Percentiles rank a stretch among this genome's conserved stretches.
phyloP scores from a whole-genome alignment of 2,329 filamentous ascomycete species.

The Zymoseptoria passerinii region DNA sequence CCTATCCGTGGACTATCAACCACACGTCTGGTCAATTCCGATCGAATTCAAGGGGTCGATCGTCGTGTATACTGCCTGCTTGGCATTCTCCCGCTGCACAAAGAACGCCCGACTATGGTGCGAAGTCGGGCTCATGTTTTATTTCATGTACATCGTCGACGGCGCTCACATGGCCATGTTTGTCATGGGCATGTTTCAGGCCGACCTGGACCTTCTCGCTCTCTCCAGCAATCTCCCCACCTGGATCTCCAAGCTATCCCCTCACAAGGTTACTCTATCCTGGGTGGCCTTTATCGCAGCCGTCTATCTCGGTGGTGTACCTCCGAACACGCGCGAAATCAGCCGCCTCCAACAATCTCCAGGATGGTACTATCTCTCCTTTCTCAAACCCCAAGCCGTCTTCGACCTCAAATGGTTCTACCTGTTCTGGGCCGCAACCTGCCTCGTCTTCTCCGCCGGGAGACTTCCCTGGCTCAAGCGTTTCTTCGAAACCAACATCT shows the following conservation, averaged over 20 bases:
- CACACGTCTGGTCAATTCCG: slow-evolving; percentile 57
- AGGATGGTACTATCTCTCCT: slow-evolving; percentile 54
- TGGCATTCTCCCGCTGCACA: slow-evolving; percentile 51
- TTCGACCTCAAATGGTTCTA: slow-evolving; percentile 29
- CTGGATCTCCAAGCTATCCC: slow-evolving; percentile 40
- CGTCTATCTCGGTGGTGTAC: slow-evolving; percentile 54
- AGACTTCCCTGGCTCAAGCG: slow-evolving; percentile 50
- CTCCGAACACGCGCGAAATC: slow-evolving; percentile 45
- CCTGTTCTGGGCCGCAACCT: slow-evolving; percentile 41
- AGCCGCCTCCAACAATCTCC: slow-evolving; percentile 45
- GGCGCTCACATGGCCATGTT: slow-evolving; percentile 56
- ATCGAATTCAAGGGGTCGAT: slow-evolving; percentile 58
- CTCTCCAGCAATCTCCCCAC: slow-evolving; percentile 43
- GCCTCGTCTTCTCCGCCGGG: slow-evolving; percentile 49
- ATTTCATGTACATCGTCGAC: slow-evolving; percentile 61
- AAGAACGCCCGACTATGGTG: slow-evolving; percentile 48
- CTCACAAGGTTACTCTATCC: slow-evolving; percentile 45
- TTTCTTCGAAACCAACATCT: slow-evolving; percentile 52
- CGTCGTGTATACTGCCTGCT: slow-evolving; percentile 49
- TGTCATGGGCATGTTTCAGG: slow-evolving; percentile 52
- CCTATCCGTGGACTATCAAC: slow-evolving; percentile 51
- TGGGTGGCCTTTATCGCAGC: slow-evolving; percentile 46
- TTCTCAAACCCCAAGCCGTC: slow-evolving; percentile 35
- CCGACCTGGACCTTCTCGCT: slow-evolving; percentile 52
- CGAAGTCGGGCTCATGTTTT: slow-evolving; percentile 47